Conservation (phyloP, 768 basidiomycete species). For the Cyathus striatus region DNA sequence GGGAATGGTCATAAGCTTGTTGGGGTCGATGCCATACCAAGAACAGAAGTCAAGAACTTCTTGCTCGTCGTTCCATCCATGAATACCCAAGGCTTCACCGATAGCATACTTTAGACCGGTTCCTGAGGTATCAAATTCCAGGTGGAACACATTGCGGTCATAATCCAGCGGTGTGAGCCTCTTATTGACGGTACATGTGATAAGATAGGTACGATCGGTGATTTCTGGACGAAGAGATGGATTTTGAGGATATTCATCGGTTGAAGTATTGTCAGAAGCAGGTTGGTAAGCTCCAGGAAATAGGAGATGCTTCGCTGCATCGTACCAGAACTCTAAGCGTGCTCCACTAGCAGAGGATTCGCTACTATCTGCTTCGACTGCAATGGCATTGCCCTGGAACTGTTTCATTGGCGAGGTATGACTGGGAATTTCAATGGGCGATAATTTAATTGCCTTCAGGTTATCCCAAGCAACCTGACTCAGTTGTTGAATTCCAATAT, state of each 20-base stretch:
- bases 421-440: slow-evolving; percentile 15
- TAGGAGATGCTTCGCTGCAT: slow-evolving; percentile 82
- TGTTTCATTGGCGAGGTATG: slow-evolving; percentile 35
- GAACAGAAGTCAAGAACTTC: slow-evolving; percentile 87
- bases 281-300: slow-evolving; percentile 81
- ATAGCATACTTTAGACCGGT: slow-evolving; percentile 95
- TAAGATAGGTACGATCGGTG: slow-evolving; percentile 85
- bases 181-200: slow-evolving; percentile 90
- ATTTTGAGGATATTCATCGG: slow-evolving; percentile 49
- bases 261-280: slow-evolving; percentile 26
- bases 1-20: slow-evolving; percentile 78
- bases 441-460: slow-evolving; percentile 51
- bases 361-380: slow-evolving; percentile 53
- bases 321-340: slow-evolving; percentile 69
- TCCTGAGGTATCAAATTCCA: slow-evolving; percentile 89
- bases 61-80: slow-evolving; percentile 93
- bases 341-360: slow-evolving; percentile 58
- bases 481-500: slow-evolving; percentile 45
- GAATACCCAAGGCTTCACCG: slow-evolving; percentile 94
- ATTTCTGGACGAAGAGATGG: slow-evolving; percentile 81
- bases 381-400: slow-evolving; percentile 73
- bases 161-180: slow-evolving; percentile 94
- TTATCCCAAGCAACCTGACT: slow-evolving; percentile 61
- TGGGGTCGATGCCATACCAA: slow-evolving; percentile 88
- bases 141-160: slow-evolving; percentile 97